A percentile compares a stretch with the other conserved stretches of the same genome.
These are phyloP conservation scores for Leishmania mexicana DNA, from an alignment of 208 protist species.

Conservation along the genomic window DNA sequence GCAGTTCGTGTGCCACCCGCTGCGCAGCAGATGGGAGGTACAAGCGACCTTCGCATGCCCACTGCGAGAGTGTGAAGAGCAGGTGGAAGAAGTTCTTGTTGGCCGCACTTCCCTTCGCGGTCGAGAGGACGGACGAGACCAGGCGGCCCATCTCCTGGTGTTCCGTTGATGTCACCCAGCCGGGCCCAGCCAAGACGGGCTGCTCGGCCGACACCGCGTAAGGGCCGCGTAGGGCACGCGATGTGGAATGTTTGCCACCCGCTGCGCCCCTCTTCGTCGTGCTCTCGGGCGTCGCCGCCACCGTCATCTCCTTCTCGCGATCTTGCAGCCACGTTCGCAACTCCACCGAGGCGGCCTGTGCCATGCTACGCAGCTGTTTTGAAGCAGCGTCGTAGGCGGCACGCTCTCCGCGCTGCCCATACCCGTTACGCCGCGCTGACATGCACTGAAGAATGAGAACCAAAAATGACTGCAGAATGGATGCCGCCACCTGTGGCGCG, in stretches of 20 bases:
- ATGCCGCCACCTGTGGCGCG: conserved; percentile 45
- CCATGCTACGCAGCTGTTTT: conserved; percentile 32
- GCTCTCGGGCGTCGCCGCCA: neutral
- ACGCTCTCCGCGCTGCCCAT: conserved; percentile 35
- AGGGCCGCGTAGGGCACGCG: neutral
- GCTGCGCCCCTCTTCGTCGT: neutral
- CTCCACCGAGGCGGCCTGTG: conserved; percentile 14
- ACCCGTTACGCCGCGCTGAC: conserved; percentile 28
- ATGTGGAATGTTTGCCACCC: neutral
- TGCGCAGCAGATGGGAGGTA: conserved; percentile 16
- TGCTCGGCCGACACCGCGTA: neutral
- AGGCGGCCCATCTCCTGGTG: conserved; percentile 32
- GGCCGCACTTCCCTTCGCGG: conserved; percentile 14
- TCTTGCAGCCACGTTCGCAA: conserved; percentile 24
- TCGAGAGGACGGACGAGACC: conserved; percentile 31
- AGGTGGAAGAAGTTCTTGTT: conserved; percentile 47
- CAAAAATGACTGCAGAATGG: conserved; percentile 24
- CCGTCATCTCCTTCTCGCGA: conserved; percentile 13
- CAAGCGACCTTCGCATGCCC: conserved; percentile 41
- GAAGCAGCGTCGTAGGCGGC: conserved; percentile 36
- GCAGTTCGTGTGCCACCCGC: conserved; percentile 52
- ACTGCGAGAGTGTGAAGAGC: conserved; percentile 57
- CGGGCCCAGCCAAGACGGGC: conserved; percentile 18
- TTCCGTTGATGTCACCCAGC: conserved; percentile 38
- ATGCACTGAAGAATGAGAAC: conserved; percentile 33